Evolutionary conservation across 2,329 filamentous ascomycete species (phyloP).

Genomic region (Calonectria naviculata): DNA sequence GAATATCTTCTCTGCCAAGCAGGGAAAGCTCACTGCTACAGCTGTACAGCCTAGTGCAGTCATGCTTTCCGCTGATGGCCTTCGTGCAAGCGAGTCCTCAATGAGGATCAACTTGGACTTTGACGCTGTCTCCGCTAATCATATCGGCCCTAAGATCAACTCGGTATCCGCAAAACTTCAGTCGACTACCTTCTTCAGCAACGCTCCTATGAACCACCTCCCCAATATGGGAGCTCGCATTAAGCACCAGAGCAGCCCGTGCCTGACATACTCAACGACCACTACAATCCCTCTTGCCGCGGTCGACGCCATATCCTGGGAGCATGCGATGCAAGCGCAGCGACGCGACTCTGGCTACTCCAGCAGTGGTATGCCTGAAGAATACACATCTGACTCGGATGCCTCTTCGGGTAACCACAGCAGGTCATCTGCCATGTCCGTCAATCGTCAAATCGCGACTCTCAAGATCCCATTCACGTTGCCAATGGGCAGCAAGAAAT

Average conservation of each 20-base stretch:
- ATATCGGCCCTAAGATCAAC: constrained; percentile 60
- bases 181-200: constrained; percentile 64
- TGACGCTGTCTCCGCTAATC: constrained; percentile 54
- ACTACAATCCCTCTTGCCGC: constrained; percentile 52
- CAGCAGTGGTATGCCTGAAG: constrained; percentile 50
- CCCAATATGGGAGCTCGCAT: constrained; percentile 63
- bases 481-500: constrained; percentile 58
- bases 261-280: constrained; percentile 59
- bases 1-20: constrained; percentile 62
- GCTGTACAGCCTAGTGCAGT: constrained; percentile 59
- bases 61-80: constrained; percentile 63
- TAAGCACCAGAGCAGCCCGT: constrained; percentile 52
- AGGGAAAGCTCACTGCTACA: constrained; percentile 59
- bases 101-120: constrained; percentile 61
- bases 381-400: constrained; percentile 50
- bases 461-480: constrained; percentile 61
- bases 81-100: constrained; percentile 53
- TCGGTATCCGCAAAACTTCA: constrained; percentile 62
- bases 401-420: constrained; percentile 31
- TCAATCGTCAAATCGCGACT: constrained; percentile 52
- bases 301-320: constrained; percentile 54
- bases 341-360: constrained; percentile 67
- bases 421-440: constrained; percentile 42
- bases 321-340: constrained; percentile 44
- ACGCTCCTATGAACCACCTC: constrained; percentile 55